Conservation (phyloP, 1,139 yeast species). For the Yamadazyma taylorii region DNA sequence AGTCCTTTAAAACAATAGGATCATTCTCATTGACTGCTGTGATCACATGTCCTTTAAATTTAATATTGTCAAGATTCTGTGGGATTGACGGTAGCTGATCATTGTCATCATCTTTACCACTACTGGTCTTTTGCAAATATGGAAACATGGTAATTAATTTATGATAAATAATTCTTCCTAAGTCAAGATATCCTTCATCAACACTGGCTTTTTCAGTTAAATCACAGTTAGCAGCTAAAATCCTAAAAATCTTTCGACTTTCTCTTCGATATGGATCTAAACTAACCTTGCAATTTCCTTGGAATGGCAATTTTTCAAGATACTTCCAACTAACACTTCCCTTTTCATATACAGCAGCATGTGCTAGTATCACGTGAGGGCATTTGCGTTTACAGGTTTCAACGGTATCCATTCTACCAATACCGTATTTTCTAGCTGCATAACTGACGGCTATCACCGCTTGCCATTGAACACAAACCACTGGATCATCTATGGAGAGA, state of each 20-base stretch:
- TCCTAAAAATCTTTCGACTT: constrained; percentile 71
- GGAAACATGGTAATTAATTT: constrained; percentile 29
- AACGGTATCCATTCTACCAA: constrained; percentile 72
- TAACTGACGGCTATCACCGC: constrained; percentile 86
- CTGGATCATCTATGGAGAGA: constrained; percentile 67
- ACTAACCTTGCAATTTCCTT: constrained; percentile 71
- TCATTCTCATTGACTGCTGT: constrained; percentile 4
- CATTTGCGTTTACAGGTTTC: constrained; percentile 72
- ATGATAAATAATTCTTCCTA: constrained; percentile 51
- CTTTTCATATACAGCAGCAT: constrained; percentile 89
- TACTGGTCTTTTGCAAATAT: constrained; percentile 17
- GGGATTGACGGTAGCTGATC: constrained; percentile 56
- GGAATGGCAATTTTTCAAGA: constrained; percentile 39
- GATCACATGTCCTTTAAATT: constrained; percentile 31
- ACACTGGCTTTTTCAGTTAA: constrained; percentile 91
- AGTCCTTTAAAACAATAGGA: constrained; percentile 44
- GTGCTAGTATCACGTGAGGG: constrained; percentile 73
- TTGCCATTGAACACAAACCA: constrained; percentile 94
- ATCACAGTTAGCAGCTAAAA: constrained; percentile 58
- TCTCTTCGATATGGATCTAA: constrained; percentile 90
- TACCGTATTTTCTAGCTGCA: constrained; percentile 84
- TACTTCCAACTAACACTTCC: constrained; percentile 88
- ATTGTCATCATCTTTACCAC: too few relatives aligned
- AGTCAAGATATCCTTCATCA: constrained; percentile 86
- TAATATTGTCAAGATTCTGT: constrained; percentile 22